Percentiles rank a stretch among this genome's conserved stretches.
phyloP scores from a whole-genome alignment of 2,329 filamentous ascomycete genomes.

The Arthrinium phaeospermum region DNA sequence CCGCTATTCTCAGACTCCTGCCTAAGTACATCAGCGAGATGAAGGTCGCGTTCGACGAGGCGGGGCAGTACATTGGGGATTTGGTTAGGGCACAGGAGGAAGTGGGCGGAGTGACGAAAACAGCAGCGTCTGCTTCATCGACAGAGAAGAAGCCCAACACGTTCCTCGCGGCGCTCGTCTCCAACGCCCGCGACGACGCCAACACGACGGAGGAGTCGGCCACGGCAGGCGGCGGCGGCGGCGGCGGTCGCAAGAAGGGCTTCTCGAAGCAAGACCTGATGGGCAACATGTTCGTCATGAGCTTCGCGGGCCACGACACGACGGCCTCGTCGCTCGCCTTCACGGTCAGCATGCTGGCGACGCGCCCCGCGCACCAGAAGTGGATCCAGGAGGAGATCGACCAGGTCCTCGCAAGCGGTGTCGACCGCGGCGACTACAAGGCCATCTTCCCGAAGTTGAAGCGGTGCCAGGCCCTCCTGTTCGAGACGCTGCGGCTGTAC shows the following conservation, averaged over 20 bases:
- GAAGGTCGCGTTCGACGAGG: constrained; percentile 4
- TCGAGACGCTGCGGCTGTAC: constrained; percentile 22
- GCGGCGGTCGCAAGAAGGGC: constrained; percentile 18
- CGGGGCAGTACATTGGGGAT: constrained; percentile 31
- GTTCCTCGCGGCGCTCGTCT: neutral
- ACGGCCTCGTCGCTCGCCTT: constrained; percentile 33
- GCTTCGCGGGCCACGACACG: constrained; percentile 39
- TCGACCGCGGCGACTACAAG: constrained; percentile 28
- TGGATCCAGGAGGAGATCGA: constrained; percentile 27
- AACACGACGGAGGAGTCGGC: neutral
- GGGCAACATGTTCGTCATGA: constrained; percentile 38
- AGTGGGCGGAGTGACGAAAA: neutral
- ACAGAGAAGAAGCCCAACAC: neutral
- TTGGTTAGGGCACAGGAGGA: constrained; percentile 27
- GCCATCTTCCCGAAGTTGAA: constrained; percentile 30
- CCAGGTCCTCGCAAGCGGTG: neutral
- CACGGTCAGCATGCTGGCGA: constrained; percentile 30
- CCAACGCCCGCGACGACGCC: constrained; percentile 8
- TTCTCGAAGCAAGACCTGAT: constrained; percentile 32
- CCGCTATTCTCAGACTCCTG: constrained; percentile 18
- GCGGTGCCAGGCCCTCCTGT: constrained; percentile 31
- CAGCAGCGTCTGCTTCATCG: neutral
- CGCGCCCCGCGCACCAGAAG: constrained; percentile 29
- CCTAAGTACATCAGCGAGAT: neutral
- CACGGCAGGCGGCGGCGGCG: too few relatives aligned